Base-by-base conservation (phyloP, 331 rosid species). In the Malus hybrid region DNA sequence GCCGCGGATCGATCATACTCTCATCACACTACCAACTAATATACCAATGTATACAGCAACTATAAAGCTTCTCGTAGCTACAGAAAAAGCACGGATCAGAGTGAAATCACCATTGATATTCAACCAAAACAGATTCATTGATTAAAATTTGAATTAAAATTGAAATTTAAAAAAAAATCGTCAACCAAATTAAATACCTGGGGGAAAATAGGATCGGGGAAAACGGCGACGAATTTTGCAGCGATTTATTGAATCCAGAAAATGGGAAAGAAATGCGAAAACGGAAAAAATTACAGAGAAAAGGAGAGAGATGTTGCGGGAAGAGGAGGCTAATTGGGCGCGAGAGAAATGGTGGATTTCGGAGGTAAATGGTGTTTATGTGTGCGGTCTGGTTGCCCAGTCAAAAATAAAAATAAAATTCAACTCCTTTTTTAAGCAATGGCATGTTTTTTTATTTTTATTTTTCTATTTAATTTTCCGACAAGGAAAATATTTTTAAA, bases 241-340 rank as follows among this genome's bases (percentile, higher is more conserved):
- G 71, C 81, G 83, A 76, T 71, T 48, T 68, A 36, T 62, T 70
- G 39, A 73, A 62, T 73, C 70, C 80, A 75, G 77, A 70, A 68
- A 65, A 27, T 24, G 69, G 42, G 61, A 74, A 78, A n/a, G 72
- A 69, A 81, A 71, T 79, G 80, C 76, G 61, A 62, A 22, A 42
- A 18, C 16, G 31, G 12, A 70, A 63, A 71, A 68, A 57, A 6
- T 15, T 4, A 14, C 39, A 39, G 59, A 48, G 80, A 55, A 56
- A 70, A 22, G 33, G 83, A 62, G 75, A 44, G 80, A 61, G 83
- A 75, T 76, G 72, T 56, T 74, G 44, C 69, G 73, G 87, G 54
- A 68, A 63, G 83, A 77, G 79, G 60, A 64, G 81, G 91, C 87
- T 87, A 85, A 87, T 79, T 79, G 71, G 81, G 89, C 88, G 98